phyloP scores from a whole-genome alignment of 164 flowering plant genomes.

The Chimonanthus praecox region DNA sequence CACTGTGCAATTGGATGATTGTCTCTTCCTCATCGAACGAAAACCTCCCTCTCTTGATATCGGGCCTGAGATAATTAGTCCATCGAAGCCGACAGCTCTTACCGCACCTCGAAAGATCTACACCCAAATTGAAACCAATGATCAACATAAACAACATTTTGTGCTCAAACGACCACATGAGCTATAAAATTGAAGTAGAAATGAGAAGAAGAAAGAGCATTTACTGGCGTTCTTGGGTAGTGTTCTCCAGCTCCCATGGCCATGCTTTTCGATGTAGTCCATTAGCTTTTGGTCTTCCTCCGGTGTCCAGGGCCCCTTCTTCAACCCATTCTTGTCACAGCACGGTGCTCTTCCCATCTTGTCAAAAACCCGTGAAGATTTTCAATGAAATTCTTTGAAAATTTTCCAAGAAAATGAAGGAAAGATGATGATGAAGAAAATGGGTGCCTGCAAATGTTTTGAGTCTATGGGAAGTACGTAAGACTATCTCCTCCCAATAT shows the following conservation, averaged over 20 bases:
- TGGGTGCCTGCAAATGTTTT: not conserved
- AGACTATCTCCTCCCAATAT: not conserved
- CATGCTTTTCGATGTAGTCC: constrained; percentile 71
- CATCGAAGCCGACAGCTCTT: constrained; percentile 77
- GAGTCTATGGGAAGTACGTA: not conserved
- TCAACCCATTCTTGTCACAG: constrained; percentile 80
- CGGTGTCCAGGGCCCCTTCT: constrained; percentile 93
- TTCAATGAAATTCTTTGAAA: not conserved
- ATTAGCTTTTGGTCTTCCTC: constrained; percentile 89
- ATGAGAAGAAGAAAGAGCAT: not conserved
- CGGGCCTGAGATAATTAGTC: constrained; percentile 73
- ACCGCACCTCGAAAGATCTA: constrained; percentile 73
- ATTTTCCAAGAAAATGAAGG: not conserved
- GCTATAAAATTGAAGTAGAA: not conserved
- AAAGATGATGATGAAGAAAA: not conserved
- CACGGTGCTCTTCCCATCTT: constrained; percentile 93
- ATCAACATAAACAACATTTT: too few species aligned
- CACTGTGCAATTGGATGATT: constrained; percentile 53
- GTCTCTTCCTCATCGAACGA: constrained; percentile 72
- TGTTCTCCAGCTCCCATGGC: constrained; percentile 86
- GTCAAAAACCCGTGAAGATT: not conserved
- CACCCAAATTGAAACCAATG: constrained; percentile 19
- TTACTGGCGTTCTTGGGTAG: constrained; percentile 88
- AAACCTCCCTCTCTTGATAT: constrained; percentile 66
- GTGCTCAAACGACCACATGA: not conserved